A percentile compares a stretch with the other conserved stretches of the same genome.
phyloP scores from a whole-genome alignment of 177 flowering plant species.

The Vitis hybrid region DNA sequence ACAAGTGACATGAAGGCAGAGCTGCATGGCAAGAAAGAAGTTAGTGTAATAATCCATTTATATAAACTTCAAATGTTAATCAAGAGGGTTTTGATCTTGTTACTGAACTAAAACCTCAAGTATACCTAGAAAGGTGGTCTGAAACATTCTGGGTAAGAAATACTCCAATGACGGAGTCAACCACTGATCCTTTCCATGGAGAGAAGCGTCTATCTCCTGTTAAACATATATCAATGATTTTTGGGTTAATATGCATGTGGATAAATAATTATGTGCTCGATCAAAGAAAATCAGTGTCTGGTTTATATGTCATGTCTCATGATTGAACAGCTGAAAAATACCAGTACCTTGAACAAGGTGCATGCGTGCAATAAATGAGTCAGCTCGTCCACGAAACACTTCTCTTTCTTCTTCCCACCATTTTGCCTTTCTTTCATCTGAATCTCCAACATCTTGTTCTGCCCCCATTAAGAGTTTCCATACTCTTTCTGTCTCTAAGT shows the following conservation, averaged over 20 bases:
- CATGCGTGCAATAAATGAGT: conserved; percentile 54
- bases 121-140: conserved; percentile 57
- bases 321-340: no score
- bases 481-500: conserved; percentile 43
- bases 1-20: conserved; percentile 57
- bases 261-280: no score
- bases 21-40: conserved; percentile 27
- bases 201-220: conserved; percentile 54
- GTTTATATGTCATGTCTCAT: no score
- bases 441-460: conserved; percentile 28
- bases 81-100: neutral
- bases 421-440: conserved; percentile 33
- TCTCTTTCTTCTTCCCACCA: conserved; percentile 57
- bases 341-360: conserved; percentile 52
- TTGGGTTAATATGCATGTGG: neutral
- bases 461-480: conserved; percentile 61
- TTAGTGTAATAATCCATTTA: neutral
- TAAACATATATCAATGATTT: neutral
- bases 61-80: no score
- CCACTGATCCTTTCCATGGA: conserved; percentile 56
- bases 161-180: conserved; percentile 54
- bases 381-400: conserved; percentile 42
- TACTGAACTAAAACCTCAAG: neutral
- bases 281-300: no score
- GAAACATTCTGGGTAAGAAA: conserved; percentile 62